These are phyloP conservation scores for Suhomyces vadensis DNA, from an alignment of 805 yeast genomes.

Conservation along the genomic window DNA sequence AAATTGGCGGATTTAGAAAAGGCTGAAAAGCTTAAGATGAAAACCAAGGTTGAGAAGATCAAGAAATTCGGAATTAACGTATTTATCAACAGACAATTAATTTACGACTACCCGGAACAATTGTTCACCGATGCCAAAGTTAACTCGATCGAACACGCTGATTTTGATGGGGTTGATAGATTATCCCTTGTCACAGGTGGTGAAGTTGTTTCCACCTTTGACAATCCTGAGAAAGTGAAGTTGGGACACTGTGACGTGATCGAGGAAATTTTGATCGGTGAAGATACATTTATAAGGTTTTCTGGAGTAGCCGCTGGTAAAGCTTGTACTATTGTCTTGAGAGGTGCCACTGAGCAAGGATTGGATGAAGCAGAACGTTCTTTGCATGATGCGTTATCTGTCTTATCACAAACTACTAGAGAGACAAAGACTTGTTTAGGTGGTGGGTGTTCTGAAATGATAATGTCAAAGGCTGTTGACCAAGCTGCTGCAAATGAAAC, in stretches of 20 bases:
- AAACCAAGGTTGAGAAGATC: conserved; percentile 82
- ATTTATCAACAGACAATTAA: conserved; percentile 93
- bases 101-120: conserved; percentile 98
- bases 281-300: conserved; percentile 84
- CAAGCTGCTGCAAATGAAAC: conserved; percentile 86
- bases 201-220: conserved; percentile 96
- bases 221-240: conserved; percentile 81
- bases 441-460: conserved; percentile 87
- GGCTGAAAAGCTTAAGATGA: conserved; percentile 95
- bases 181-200: conserved; percentile 97
- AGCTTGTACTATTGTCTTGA: conserved; percentile 91
- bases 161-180: conserved; percentile 96
- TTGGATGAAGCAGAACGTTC: conserved; percentile 51
- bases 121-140: conserved; percentile 83
- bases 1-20: conserved; percentile 92
- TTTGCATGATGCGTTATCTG: conserved; percentile 93
- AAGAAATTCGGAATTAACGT: conserved; percentile 83
- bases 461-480: conserved; percentile 96
- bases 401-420: conserved; percentile 88
- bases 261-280: conserved; percentile 93
- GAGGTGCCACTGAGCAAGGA: conserved; percentile 56
- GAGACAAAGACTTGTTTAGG: conserved; percentile 92
- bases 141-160: conserved; percentile 96
- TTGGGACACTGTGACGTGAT: conserved; percentile 86
- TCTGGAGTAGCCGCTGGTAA: conserved; percentile 95